Base-by-base conservation (phyloP, 1,284 basidiomycete species). In the Xerocomus minutiporus region DNA sequence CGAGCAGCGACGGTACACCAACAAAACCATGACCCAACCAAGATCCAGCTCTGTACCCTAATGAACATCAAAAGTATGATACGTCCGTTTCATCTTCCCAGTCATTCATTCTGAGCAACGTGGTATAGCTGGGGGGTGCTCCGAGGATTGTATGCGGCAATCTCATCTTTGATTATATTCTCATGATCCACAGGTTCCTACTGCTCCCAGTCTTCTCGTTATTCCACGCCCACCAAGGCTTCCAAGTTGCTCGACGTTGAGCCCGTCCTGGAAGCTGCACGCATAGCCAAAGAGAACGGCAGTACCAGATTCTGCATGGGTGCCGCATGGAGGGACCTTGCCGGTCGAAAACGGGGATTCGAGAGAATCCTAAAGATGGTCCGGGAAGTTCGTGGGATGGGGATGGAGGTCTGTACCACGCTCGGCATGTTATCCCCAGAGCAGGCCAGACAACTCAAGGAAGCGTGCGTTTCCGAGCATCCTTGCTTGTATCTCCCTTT, bases 301-400 rank as follows among this genome's bases (percentile, higher is more conserved):
- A 94, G 91, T 67, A 99, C 96, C 20, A 81, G 96, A 25, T 98
- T 98, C 76, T 99, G 96, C 72, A 98, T 98, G 96, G 96, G 96
- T 52, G 95, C 96, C 4, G 96, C 96, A n/a, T 99, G 96, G 96
- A 79, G 96, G 60, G 96, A 97, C 70, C 81, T 98, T 45, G 86
- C 91, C 28, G 95, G 96, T 3, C 83, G 93, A 58, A 98, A 97
- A 73, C 81, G 91, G 48, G 95, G 95, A 1, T 99, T 99, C 64
- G 90, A 97, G 69, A 83, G 86, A 61, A 98, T 99, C 65, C 75
- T 99, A 56, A 78, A 85, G 59, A 99, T 98, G 95, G 96, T 99
- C 66, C 75, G 80, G 57, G 84, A 91, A 69, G 86, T 93, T 65
- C 82, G 91, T 58, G 85, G 80, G 26, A 94, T 94, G 92, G 90